Evolutionary conservation across 345 rosid species (phyloP).

Genomic region (Hibiscus syriacus): DNA sequence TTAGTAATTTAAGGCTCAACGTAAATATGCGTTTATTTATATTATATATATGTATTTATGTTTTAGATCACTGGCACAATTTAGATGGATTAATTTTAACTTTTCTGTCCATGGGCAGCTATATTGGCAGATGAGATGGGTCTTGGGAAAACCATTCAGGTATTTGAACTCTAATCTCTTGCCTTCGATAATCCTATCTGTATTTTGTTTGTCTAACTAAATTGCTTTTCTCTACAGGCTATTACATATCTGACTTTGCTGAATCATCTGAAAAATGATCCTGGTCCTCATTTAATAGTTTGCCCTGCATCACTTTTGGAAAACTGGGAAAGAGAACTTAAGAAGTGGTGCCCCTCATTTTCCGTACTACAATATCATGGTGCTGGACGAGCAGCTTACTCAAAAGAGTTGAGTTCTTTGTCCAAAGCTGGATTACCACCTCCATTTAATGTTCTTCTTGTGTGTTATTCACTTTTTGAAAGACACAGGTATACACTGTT

Average conservation of each 20-base stretch:
- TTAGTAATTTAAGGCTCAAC: background rate
- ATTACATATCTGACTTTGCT: slow-evolving; percentile 76
- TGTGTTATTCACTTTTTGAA: slow-evolving; percentile 93
- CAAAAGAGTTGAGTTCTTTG: slow-evolving; percentile 69
- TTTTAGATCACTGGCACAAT: background rate
- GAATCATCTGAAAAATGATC: slow-evolving; percentile 68
- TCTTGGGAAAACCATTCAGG: slow-evolving; percentile 99
- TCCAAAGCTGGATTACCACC: slow-evolving; percentile 82
- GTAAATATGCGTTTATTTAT: background rate
- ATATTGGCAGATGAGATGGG: slow-evolving; percentile 99
- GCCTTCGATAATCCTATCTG: background rate
- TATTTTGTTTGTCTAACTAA: slow-evolving; percentile 10
- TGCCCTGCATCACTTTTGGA: slow-evolving; percentile 98
- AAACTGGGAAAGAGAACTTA: slow-evolving; percentile 97
- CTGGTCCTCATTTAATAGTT: slow-evolving; percentile 94
- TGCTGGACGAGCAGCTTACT: slow-evolving; percentile 62
- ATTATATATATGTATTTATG: background rate
- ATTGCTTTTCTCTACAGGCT: slow-evolving; percentile 44
- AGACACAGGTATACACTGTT: slow-evolving; percentile 65
- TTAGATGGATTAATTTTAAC: slow-evolving; percentile 14
- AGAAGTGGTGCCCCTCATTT: slow-evolving; percentile 97
- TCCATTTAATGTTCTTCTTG: slow-evolving; percentile 88
- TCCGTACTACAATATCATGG: slow-evolving; percentile 87
- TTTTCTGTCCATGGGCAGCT: slow-evolving; percentile 49
- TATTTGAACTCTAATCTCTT: slow-evolving; percentile 17